Base-by-base conservation (phyloP, 441 rosid genomes). In the Capsella rubella region DNA sequence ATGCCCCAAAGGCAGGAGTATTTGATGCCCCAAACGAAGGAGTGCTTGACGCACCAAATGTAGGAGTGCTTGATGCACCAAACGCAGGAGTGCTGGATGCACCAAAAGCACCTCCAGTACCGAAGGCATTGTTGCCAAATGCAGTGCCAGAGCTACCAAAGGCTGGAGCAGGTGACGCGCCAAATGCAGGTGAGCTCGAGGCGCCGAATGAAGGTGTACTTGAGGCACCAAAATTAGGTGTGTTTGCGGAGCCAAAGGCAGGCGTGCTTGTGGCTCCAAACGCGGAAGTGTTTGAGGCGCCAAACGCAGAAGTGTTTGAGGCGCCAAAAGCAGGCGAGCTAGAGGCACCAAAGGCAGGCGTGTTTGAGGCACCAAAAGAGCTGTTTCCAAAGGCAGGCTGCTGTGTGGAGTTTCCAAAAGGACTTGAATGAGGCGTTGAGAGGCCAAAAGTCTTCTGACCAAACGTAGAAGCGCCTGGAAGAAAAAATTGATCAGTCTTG, bases 361-460 rank as follows among this genome's bases (percentile, higher is more conserved):
- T 79, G 27, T 29, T 84, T 0, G 89, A 29, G 5, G 84, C 74
- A 1, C 95, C 95, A 82, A 95, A 93, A 56, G 83, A 55, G 74
- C 79, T 78, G 82, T 79, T 80, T 25, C 94, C 96, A 82, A 92
- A 95, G 37, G 87, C 90, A 75, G 96, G 87, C 79, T 95, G 97
- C 73, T 83, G 99, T 75, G 82, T 73, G 64, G 95, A 80, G 82
- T 83, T 84, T 83, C 97, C 97, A 29, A 94, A 92, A 39, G 91
- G 92, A 80, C 85, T 87, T 45, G 95, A 50, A 66, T 83, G 97
- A 66, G 87, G 78, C 31, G 85, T 78, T 52, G 99, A 80, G 79
- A 89, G 87, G 67, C 95, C 93, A 78, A 92, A 92, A 45, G 90
- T 72, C 80, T 88, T 92, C 76, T 92, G 95, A 84, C 94, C 83